Evolutionary conservation across 192 early-diverging fungal species (phyloP).

Genomic region (Coemansia sp.): DNA sequence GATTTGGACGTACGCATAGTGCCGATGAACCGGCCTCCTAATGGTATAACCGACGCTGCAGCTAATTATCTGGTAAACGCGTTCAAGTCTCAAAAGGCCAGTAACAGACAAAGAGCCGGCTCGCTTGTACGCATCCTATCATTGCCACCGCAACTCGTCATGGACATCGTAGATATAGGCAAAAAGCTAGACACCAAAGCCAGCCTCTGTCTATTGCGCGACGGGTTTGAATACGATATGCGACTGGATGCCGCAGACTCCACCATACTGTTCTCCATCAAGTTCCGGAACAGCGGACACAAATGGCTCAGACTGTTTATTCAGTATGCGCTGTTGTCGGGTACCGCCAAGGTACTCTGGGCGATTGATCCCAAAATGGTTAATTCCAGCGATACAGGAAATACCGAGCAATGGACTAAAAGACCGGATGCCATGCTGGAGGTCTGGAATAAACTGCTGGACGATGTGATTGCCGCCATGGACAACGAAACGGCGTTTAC

Average conservation of each 20-base stretch:
- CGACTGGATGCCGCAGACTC: slow-evolving; percentile 23
- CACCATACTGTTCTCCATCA: slow-evolving; percentile 25
- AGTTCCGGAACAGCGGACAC: not conserved
- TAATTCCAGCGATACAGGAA: not conserved
- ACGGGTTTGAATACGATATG: slow-evolving; percentile 30
- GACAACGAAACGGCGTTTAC: slow-evolving; percentile 46
- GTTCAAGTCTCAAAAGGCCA: slow-evolving; percentile 33
- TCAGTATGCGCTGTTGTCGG: slow-evolving; percentile 33
- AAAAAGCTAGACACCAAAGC: slow-evolving; percentile 25
- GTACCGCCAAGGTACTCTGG: slow-evolving; percentile 15
- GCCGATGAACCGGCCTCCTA: slow-evolving; percentile 46
- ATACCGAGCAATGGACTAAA: not conserved
- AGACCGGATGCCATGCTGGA: slow-evolving; percentile 9
- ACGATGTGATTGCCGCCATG: slow-evolving; percentile 17
- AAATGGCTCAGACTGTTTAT: slow-evolving; percentile 25
- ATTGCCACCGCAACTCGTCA: slow-evolving; percentile 46
- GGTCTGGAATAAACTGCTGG: slow-evolving; percentile 21
- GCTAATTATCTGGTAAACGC: slow-evolving; percentile 22
- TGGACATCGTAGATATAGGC: slow-evolving; percentile 42
- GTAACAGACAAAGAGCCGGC: slow-evolving; percentile 37
- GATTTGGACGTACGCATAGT: slow-evolving; percentile 49
- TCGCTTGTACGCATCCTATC: slow-evolving; percentile 43
- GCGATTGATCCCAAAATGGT: slow-evolving; percentile 6
- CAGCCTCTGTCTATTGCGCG: slow-evolving; percentile 14
- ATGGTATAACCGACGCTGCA: slow-evolving; percentile 42